Evolutionary conservation across 805 yeast genomes (phyloP).

Genomic region (Debaryomyces castellii): DNA sequence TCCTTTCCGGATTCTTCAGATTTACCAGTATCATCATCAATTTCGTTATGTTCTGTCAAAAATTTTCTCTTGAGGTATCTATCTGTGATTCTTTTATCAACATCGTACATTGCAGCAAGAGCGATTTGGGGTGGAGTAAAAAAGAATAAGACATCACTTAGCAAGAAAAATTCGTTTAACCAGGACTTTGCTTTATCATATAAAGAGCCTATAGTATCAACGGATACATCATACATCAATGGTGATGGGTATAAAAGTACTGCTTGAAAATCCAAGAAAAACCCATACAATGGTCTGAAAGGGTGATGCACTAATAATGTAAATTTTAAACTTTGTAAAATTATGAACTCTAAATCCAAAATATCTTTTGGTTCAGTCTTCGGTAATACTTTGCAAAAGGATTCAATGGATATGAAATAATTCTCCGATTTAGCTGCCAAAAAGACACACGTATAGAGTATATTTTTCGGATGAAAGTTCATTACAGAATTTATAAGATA

Average conservation of each 20-base stretch:
- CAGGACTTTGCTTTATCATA: slow-evolving; percentile 70
- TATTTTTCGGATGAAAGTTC: slow-evolving; percentile 83
- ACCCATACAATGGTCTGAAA: slow-evolving; percentile 87
- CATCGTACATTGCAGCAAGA: slow-evolving; percentile 73
- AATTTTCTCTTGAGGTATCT: slow-evolving; percentile 69
- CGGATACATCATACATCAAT: slow-evolving; percentile 44
- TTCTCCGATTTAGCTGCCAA: slow-evolving; percentile 93
- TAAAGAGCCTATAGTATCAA: slow-evolving; percentile 59
- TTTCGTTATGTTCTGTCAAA: slow-evolving; percentile 19
- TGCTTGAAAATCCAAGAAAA: slow-evolving; percentile 83
- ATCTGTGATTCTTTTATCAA: slow-evolving; percentile 61
- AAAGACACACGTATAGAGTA: slow-evolving; percentile 72
- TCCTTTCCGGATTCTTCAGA: slow-evolving; percentile 16
- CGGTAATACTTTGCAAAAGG: slow-evolving; percentile 70
- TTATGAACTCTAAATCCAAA: slow-evolving; percentile 73
- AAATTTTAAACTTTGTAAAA: slow-evolving; percentile 73
- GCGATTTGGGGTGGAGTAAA: slow-evolving; percentile 97
- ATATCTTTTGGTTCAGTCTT: slow-evolving; percentile 67
- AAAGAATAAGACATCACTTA: slow-evolving; percentile 73
- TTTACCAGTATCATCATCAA: slow-evolving; percentile 11
- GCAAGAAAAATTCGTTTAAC: slow-evolving; percentile 60
- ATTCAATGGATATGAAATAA: slow-evolving; percentile 79
- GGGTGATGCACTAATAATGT: slow-evolving; percentile 88
- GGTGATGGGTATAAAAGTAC: slow-evolving; percentile 43
- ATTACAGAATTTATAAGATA: slow-evolving; percentile 77